Evolutionary conservation across 176 grass and related monocot species (phyloP), one percentile per base, ranked within the genome.

Genomic region (Oryza australiensis): DNA sequence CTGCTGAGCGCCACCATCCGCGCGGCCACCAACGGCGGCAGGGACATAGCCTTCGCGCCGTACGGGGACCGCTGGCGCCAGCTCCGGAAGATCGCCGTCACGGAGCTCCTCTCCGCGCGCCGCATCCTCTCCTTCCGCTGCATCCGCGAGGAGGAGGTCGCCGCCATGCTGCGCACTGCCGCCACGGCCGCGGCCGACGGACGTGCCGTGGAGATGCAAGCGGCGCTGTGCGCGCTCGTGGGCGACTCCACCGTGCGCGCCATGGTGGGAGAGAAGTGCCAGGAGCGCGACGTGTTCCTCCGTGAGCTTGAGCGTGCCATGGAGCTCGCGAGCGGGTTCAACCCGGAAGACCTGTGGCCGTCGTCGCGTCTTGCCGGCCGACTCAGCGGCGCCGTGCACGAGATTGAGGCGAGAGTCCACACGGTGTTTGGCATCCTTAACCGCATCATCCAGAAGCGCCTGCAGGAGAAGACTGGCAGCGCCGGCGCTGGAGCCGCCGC

Each of bases 11-110:
- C 82, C 24, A 87, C 81, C 22, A 49, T 59, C 5, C 13, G 84
- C 14, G 73, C 62, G 11, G 12, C 85, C 13, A 34, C 40, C 29
- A 72, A 34, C 72, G 77, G 35, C 48, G 78, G 60, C 70, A n/a
- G 38, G 13, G 92, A 86, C 75, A 86, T 94, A 24, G 29, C 68
- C 73, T 90, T 88, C 53, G 73, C 91, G 2, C 88, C 88, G 9
- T 89, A 91, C 75, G 80, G 92, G 0, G 75, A 82, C 0, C 74
- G 89, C 59, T 94, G 92, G 92, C 73, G 84, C 24, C 86, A 91
- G 48, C 43, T 87, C 20, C 77, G 87, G 6, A 91, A 80, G 68
- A 26, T 89, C 26, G 86, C 67, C 77, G 35, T 79, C 73, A 66
- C 62, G 5, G 90, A 89, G 69, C 84, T 94, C 26, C 80, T 94